Conservation (phyloP, 179 eudicot genomes). For the Carnegiea gigantea region DNA sequence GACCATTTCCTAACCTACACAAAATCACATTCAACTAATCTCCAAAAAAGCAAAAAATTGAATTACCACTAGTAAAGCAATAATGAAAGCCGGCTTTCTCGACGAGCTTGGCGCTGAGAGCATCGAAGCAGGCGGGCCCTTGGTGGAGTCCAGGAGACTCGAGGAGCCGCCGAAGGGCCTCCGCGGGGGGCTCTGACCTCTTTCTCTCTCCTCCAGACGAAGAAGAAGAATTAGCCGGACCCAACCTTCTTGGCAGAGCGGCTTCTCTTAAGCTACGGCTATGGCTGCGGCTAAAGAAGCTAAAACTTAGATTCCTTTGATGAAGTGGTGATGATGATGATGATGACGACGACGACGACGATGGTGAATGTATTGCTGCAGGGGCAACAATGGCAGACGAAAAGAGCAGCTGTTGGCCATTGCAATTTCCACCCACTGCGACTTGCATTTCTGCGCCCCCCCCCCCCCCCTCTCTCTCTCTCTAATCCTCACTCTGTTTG, state of each 20-base stretch:
- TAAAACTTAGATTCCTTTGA: not conserved
- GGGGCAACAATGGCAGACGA: not conserved
- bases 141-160: slow-evolving; percentile 71
- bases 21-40: not conserved
- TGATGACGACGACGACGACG: not conserved
- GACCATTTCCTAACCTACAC: not conserved
- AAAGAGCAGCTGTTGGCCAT: not conserved
- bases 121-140: slow-evolving; percentile 96
- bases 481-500: too few species aligned
- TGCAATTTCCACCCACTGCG: not conserved
- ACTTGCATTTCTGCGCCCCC: not conserved
- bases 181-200: slow-evolving; percentile 39
- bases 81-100: slow-evolving; percentile 68
- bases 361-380: not conserved
- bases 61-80: slow-evolving; percentile 79
- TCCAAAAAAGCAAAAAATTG: not conserved
- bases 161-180: slow-evolving; percentile 55
- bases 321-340: not conserved
- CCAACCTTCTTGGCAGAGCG: not conserved
- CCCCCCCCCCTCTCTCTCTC: too few species aligned
- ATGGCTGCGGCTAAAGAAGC: slow-evolving; percentile 1
- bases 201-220: slow-evolving; percentile 15
- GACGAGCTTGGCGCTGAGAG: slow-evolving; percentile 87
- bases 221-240: not conserved
- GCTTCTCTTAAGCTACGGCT: not conserved